Conservation (phyloP, 179 eudicot genomes). For the Amaranthus tricolor region DNA sequence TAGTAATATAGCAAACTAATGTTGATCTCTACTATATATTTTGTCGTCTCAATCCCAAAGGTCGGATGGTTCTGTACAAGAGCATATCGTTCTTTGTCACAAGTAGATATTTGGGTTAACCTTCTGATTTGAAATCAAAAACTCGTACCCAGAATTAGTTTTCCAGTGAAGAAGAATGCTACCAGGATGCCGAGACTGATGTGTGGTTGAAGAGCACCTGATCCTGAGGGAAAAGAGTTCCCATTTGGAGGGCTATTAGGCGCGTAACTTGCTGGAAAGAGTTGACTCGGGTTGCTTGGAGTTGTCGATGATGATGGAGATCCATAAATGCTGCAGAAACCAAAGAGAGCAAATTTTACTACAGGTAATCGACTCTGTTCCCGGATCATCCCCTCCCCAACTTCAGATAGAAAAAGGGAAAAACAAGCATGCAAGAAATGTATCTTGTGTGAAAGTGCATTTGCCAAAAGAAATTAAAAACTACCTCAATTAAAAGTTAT, state of each 20-base stretch:
- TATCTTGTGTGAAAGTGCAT: neutral
- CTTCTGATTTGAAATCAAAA: constrained; percentile 10
- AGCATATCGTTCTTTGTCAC: constrained; percentile 6
- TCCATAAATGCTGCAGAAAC: constrained; percentile 24
- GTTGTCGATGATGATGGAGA: constrained; percentile 52
- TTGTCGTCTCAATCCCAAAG: constrained; percentile 6
- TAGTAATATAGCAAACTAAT: neutral
- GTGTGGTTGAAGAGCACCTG: constrained; percentile 43
- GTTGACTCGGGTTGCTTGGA: constrained; percentile 41
- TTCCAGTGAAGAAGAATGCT: constrained; percentile 35
- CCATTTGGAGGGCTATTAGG: constrained; percentile 48
- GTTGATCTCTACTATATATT: constrained; percentile 4
- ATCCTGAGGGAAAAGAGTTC: constrained; percentile 38
- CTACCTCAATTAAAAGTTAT: neutral
- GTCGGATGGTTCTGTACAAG: constrained; percentile 31
- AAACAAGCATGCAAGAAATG: neutral
- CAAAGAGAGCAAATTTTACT: neutral
- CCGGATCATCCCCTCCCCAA: neutral
- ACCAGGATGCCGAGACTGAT: constrained; percentile 38
- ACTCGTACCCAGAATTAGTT: constrained; percentile 29
- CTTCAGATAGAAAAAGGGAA: neutral
- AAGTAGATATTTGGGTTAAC: constrained; percentile 20
- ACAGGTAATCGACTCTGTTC: neutral
- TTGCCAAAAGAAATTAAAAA: neutral
- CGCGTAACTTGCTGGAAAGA: constrained; percentile 33